Evolutionary conservation across 2,329 filamentous ascomycete species (phyloP).

Genomic region (Nemania sp.): DNA sequence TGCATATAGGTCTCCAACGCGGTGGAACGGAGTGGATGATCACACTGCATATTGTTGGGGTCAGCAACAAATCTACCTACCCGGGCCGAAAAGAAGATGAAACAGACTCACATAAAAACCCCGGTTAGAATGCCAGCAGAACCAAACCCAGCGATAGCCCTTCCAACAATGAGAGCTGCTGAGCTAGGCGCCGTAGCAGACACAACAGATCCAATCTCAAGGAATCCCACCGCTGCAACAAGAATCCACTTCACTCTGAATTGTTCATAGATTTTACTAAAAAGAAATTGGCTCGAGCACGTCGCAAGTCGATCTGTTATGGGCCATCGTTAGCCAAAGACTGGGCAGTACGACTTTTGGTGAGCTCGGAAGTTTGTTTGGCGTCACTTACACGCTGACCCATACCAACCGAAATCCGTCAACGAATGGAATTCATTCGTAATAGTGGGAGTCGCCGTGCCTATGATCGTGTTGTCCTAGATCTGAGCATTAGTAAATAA

Average conservation of each 20-base stretch:
- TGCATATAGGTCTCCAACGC: conserved; percentile 34
- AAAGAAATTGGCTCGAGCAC: conserved; percentile 22
- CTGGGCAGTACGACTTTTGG: not conserved
- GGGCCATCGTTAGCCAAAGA: not conserved
- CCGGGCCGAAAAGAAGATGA: not conserved
- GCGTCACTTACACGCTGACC: conserved; percentile 31
- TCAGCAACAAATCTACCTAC: not conserved
- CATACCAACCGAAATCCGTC: conserved; percentile 41
- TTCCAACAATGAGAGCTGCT: conserved; percentile 37
- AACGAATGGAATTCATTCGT: conserved; percentile 40
- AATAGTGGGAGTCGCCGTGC: conserved; percentile 41
- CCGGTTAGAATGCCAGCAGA: conserved; percentile 39
- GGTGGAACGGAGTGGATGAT: conserved; percentile 35
- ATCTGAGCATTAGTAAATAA: conserved; percentile 13
- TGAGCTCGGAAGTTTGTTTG: not conserved
- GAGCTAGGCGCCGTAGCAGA: conserved; percentile 36
- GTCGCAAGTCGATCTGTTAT: conserved; percentile 25
- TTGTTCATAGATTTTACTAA: conserved; percentile 33
- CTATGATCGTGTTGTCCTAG: conserved; percentile 40
- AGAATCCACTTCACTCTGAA: conserved; percentile 36
- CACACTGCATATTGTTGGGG: not conserved
- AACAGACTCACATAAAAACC: conserved; percentile 27
- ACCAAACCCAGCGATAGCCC: conserved; percentile 44
- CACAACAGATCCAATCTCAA: conserved; percentile 39
- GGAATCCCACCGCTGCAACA: conserved; percentile 28